phyloP scores from a whole-genome alignment of 768 basidiomycete species.

The Pisolithus albus region DNA sequence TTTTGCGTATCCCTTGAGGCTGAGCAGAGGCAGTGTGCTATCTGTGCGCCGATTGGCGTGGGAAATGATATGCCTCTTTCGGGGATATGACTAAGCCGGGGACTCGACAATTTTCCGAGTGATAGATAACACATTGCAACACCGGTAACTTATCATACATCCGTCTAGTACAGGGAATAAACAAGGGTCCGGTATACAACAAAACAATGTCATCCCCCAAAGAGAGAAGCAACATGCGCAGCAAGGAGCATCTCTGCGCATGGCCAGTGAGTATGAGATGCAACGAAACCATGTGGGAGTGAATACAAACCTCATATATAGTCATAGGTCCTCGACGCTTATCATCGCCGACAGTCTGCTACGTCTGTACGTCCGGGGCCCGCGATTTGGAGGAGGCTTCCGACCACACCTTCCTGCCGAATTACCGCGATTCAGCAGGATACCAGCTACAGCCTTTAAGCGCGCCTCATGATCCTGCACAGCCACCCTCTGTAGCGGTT shows the following conservation, averaged over 20 bases:
- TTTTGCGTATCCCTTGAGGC: slow-evolving; percentile 1
- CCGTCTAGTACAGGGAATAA: background rate
- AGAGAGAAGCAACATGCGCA: background rate
- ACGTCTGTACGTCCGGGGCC: slow-evolving; percentile 40
- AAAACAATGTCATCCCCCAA: too few species aligned
- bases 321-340: slow-evolving; percentile 35
- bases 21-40: slow-evolving; percentile 23
- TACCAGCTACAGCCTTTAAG: slow-evolving; percentile 52
- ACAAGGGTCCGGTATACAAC: background rate
- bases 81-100: background rate
- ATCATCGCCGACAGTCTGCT: slow-evolving; percentile 48
- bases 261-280: too few species aligned
- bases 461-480: slow-evolving; percentile 35
- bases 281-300: too few species aligned
- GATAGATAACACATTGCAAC: background rate
- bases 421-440: slow-evolving; percentile 48
- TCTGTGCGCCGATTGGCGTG: slow-evolving; percentile 19
- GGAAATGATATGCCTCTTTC: background rate
- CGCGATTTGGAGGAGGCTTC: slow-evolving; percentile 27
- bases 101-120: background rate
- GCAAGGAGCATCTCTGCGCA: too few species aligned
- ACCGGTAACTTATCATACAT: background rate
- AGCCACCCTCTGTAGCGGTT: slow-evolving; percentile 23
- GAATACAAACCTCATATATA: slow-evolving; percentile 6
- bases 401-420: slow-evolving; percentile 48